Evolutionary conservation across 2,329 filamentous ascomycete genomes (phyloP), one percentile per base, ranked within the genome.

Genomic region (Torrubiella hemipterigena): DNA sequence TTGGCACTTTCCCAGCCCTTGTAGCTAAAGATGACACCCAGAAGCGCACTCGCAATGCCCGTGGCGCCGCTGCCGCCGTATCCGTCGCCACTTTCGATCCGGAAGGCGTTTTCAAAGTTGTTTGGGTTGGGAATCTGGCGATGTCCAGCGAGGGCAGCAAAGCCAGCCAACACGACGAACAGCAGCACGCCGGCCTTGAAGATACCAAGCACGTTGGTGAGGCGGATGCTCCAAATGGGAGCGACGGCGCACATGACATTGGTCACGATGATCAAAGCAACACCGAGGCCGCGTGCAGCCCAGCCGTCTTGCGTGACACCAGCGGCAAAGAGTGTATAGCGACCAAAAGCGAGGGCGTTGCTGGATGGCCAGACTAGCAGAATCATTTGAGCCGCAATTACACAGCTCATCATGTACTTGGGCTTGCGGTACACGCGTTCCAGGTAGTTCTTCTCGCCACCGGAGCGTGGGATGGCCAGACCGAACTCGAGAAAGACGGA

Each of bases 391-490:
- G 70, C 56, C 4, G 71, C 70, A 20, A 77, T 57, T 3, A 77
- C 61, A 38, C 68, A 72, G 0, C 70, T 73, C 1, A 71, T 65
- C 2, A 78, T 49, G 47, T 74, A 73, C 34, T 62, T 65, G 1
- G 73, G 73, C 15, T 58, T 63, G 3, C 61, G 61, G 51, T 75
- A 77, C 12, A 73, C 67, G n/a, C 67, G 60, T 43, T 78, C 73
- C 11, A 78, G 66, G 44, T 78, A 78, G 47, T 76, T 73, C 58
- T 78, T 78, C 39, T 77, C 73, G 14, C 74, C 74, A 11, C 74
- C 73, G 11, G 69, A 74, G 21, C 67, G 59, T 3, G 73, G 73
- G 21, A 77, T 74, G 4, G 69, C 70, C 4, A 73, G 59, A 16
- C 73, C 73, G 41, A 76, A 77, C 43, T 77, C 74, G 29, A 78